Evolutionary conservation across 345 rosid species (phyloP), one percentile per base, ranked within the genome.

Genomic region (Boechera stricta): DNA sequence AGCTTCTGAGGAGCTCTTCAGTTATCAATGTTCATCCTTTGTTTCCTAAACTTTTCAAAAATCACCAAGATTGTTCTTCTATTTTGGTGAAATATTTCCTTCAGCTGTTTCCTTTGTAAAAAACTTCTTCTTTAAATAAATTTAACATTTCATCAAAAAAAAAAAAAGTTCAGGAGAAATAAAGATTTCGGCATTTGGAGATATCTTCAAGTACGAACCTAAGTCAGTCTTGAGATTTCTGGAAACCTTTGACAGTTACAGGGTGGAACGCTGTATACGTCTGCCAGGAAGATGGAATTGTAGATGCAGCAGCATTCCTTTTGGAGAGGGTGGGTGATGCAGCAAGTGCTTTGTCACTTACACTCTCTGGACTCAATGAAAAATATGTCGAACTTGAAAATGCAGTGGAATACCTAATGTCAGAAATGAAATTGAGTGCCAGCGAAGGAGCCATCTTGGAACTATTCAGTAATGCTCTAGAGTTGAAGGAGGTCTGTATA

Each of bases 281-380:
- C 63, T 95, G 99, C 84, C 98, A 92, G 80, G 85, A 86, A 67
- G 85, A 92, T 86, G 90, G 90, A 74, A 89, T 95, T 74, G 75
- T 81, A 68, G 97, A 95, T 84, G 99, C 94, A 60, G 93, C 98
- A 69, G 97, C 98, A 52, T 95, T 89, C 82, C 87, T 95, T 74
- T 80, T 95, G 79, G 99, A 95, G 82, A 91, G 99, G 80, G 99
- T 95, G 61, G 99, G 99, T 80, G 99, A 95, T 85, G 99, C 88
- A 11, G 97, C 96, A 66, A 91, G 90, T 79, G 98, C 99, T 77
- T 94, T 95, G 75, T n/a, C 88, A 42, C 97, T 95, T 56, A 84
- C 90, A 55, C 91, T 95, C 63, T 85, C 96, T 81, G 84, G 88
- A 64, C 96, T 92, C 80, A 49, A 84, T 68, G 88, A 89, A 67